A percentile compares a stretch with the other conserved stretches of the same genome.
These are phyloP conservation scores for Eimeria praecox DNA, from an alignment of 169 alveolate species.

Conservation along the genomic window DNA sequence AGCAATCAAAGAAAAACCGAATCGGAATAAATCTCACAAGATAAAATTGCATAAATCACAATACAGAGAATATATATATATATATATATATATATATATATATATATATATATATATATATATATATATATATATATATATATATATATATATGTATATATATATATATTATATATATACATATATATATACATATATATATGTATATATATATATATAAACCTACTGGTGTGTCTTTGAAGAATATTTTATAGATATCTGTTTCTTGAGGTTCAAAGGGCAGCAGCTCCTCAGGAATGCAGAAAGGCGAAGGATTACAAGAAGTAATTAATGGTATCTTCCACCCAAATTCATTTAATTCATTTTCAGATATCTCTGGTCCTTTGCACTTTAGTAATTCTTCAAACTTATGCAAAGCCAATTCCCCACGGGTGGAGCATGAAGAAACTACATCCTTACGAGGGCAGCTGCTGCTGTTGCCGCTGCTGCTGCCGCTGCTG, in stretches of 20 bases:
- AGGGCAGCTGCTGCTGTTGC: not conserved
- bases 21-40: no score
- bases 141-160: no score
- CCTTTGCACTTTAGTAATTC: not conserved
- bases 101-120: no score
- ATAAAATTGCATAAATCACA: no score
- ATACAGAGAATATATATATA: no score
- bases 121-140: no score
- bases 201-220: not conserved
- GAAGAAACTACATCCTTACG: not conserved
- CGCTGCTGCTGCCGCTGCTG: not conserved
- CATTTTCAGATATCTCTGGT: not conserved
- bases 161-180: no score
- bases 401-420: not conserved
- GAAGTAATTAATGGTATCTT: not conserved
- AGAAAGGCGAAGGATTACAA: slow-evolving; percentile 17
- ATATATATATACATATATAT: no score
- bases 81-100: no score
- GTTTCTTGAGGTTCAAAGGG: slow-evolving; percentile 15
- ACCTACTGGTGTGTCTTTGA: slow-evolving; percentile 65
- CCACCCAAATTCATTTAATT: slow-evolving; percentile 71
- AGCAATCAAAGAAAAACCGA: no score
- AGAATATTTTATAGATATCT: slow-evolving; percentile 48
- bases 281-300: slow-evolving; percentile 53
- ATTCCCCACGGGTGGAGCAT: not conserved